Percentiles rank a stretch among this genome's conserved stretches.
These are phyloP conservation scores for Colletotrichum australisinense DNA, from an alignment of 2,329 filamentous ascomycete genomes.

Conservation along the genomic window DNA sequence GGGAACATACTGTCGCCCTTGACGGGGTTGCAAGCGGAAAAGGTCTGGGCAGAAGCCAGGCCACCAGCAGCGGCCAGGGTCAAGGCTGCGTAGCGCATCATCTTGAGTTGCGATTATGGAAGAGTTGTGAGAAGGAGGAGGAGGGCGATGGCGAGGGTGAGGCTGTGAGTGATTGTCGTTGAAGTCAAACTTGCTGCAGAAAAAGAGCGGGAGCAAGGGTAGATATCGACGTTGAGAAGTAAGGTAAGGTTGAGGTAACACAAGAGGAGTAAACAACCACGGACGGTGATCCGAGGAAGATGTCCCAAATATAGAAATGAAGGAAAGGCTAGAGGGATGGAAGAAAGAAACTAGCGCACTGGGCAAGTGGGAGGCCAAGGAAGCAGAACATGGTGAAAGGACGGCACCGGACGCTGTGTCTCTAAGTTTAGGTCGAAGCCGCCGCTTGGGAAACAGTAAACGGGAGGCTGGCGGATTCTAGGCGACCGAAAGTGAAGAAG, in stretches of 20 bases:
- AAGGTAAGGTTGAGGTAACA: no score
- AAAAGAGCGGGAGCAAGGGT: not conserved
- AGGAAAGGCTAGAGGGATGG: not conserved
- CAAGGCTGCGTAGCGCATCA: slow-evolving; percentile 27
- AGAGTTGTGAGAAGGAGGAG: not conserved
- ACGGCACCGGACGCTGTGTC: not conserved
- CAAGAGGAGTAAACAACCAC: not conserved
- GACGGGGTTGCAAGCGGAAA: slow-evolving; percentile 34
- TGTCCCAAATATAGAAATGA: slow-evolving; percentile 23
- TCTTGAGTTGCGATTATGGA: not conserved
- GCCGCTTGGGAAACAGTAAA: not conserved
- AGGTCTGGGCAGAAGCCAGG: slow-evolving; percentile 35
- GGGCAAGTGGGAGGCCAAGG: not conserved
- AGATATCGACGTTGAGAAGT: not conserved
- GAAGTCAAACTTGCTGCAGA: not conserved
- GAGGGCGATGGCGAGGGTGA: not conserved
- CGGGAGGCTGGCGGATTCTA: slow-evolving; percentile 16
- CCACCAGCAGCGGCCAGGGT: slow-evolving; percentile 26
- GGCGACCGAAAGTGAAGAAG: not conserved
- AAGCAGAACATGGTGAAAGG: not conserved
- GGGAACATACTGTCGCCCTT: slow-evolving; percentile 31
- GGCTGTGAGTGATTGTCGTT: not conserved
- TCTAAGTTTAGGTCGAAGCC: not conserved
- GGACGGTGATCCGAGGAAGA: not conserved
- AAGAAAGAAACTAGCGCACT: not conserved